A percentile compares a stretch with the other conserved stretches of the same genome.
Evolutionary conservation across 345 rosid genomes (phyloP).

Genomic region (Eucalyptus melliodora): DNA sequence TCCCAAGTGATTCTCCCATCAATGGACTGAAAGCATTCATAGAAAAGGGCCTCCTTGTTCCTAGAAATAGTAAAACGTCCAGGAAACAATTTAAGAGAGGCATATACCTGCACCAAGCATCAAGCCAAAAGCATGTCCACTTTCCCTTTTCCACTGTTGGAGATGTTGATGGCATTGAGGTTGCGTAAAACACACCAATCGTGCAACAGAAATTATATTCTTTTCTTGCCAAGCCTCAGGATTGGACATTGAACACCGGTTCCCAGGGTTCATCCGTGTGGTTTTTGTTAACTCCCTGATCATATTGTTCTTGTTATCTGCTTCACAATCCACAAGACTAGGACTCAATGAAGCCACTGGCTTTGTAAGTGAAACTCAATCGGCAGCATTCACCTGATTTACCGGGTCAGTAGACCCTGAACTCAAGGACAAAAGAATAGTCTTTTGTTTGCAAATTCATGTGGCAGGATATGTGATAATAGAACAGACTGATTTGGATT

Average conservation of each 20-base stretch:
- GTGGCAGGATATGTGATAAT: not conserved
- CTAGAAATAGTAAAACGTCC: not conserved
- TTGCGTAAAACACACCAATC: not conserved
- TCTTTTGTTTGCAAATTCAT: not conserved
- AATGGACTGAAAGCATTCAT: not conserved
- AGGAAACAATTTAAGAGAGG: not conserved
- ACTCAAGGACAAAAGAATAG: not conserved
- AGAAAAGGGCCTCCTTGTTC: not conserved
- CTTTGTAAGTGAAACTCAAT: not conserved
- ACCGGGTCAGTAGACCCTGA: not conserved
- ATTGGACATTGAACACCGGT: not conserved
- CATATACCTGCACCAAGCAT: not conserved
- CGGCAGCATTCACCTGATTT: not conserved
- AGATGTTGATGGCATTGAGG: not conserved
- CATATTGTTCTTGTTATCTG: not conserved
- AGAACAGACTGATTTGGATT: not conserved
- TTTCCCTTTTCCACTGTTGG: not conserved
- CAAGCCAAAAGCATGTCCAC: not conserved
- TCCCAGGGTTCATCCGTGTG: not conserved
- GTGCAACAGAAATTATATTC: not conserved
- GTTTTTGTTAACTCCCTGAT: not conserved
- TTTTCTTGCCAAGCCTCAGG: not conserved
- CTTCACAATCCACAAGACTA: not conserved
- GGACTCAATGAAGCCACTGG: not conserved
- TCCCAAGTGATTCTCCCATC: not conserved